These are phyloP conservation scores for Stellera chamaejasme DNA, from an alignment of 345 rosid species.

Conservation along the genomic window DNA sequence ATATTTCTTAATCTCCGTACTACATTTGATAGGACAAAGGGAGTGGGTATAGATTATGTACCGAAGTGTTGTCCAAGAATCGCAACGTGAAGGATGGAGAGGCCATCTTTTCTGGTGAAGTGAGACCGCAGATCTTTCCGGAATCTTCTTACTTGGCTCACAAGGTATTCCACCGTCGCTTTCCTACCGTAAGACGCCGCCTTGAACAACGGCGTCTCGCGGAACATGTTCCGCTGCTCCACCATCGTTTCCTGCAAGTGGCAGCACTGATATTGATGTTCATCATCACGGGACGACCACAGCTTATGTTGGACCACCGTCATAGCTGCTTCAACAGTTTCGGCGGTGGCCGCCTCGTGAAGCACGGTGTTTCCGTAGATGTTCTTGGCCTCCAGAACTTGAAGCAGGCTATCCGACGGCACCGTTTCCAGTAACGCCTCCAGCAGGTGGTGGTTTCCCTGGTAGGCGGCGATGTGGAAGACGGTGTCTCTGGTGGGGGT, in stretches of 20 bases:
- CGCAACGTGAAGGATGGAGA: conserved; percentile 14
- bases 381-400: conserved; percentile 5
- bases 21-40: no score
- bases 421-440: neutral
- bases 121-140: neutral
- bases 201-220: conserved; percentile 8
- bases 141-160: neutral
- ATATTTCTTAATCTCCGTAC: no score
- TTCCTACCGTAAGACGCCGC: conserved; percentile 3
- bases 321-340: neutral
- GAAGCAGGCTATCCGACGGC: neutral
- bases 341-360: conserved; percentile 6
- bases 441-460: neutral
- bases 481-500: conserved; percentile 1
- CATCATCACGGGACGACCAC: no score
- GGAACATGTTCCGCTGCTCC: neutral
- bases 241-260: neutral
- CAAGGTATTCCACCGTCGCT: neutral
- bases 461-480: conserved; percentile 14
- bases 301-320: neutral
- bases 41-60: neutral
- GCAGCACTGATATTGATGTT: no score
- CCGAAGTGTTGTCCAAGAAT: conserved; percentile 8
- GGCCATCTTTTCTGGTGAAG: conserved; percentile 5
- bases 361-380: conserved; percentile 8